phyloP scores from a whole-genome alignment of 345 rosid species.

The Melaleuca quinquenervia region DNA sequence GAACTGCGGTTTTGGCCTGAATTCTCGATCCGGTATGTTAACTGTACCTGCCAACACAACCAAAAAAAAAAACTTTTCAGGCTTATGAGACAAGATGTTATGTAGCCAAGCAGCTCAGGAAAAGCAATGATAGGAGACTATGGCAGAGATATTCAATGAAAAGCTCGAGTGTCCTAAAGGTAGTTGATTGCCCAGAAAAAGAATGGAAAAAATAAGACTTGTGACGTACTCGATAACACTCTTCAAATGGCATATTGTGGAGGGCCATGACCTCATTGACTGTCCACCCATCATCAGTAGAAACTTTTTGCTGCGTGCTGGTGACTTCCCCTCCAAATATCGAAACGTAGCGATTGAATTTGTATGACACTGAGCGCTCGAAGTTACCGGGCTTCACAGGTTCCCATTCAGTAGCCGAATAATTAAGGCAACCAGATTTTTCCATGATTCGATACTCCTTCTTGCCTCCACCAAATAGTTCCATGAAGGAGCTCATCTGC shows the following conservation, averaged over 20 bases:
- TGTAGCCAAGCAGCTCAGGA: not conserved
- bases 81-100: not conserved
- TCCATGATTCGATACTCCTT: constrained; percentile 67
- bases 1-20: constrained; percentile 26
- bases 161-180: not conserved
- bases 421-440: constrained; percentile 61
- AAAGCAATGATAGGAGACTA: not conserved
- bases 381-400: constrained; percentile 24
- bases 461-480: constrained; percentile 57
- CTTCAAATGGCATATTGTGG: constrained; percentile 57
- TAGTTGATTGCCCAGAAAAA: not conserved
- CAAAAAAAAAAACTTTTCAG: not conserved
- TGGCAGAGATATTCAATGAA: not conserved
- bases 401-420: constrained; percentile 53
- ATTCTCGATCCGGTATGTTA: constrained; percentile 47
- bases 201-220: not conserved
- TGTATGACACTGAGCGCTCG: constrained; percentile 51
- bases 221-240: constrained; percentile 26
- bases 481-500: constrained; percentile 56
- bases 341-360: constrained; percentile 52
- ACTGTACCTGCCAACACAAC: constrained; percentile 30
- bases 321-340: constrained; percentile 78
- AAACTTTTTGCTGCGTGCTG: constrained; percentile 48
- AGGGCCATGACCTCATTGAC: constrained; percentile 55
- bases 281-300: constrained; percentile 51